A percentile compares a stretch with the other conserved stretches of the same genome.
These are phyloP conservation scores for Hydnum rufescens DNA, from an alignment of 768 basidiomycete species.

Conservation along the genomic window DNA sequence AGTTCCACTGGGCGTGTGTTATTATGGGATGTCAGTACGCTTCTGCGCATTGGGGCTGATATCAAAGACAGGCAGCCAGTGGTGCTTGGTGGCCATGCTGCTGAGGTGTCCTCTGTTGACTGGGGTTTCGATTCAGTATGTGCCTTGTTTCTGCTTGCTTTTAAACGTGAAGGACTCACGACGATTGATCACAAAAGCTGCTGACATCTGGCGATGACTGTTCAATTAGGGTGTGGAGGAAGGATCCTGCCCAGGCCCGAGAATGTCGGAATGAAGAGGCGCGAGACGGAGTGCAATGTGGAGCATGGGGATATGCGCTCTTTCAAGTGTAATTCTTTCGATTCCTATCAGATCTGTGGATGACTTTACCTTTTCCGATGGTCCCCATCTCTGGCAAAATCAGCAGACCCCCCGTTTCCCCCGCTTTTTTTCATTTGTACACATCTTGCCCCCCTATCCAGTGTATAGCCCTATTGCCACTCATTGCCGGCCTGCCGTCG, in stretches of 20 bases:
- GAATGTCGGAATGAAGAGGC: neutral
- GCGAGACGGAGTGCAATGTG: neutral
- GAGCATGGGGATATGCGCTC: no score
- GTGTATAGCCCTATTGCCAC: no score
- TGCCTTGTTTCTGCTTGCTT: neutral
- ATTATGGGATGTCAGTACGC: slow-evolving; percentile 3
- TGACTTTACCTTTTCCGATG: no score
- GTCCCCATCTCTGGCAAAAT: no score
- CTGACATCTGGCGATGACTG: slow-evolving; percentile 1
- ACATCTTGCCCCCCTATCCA: no score
- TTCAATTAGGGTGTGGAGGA: slow-evolving; percentile 5
- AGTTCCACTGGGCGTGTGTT: slow-evolving; percentile 7
- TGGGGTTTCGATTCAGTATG: slow-evolving; percentile 8
- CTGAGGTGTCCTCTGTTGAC: slow-evolving; percentile 5
- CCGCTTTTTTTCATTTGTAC: no score
- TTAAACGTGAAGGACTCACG: neutral
- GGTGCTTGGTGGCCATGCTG: neutral
- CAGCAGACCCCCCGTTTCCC: no score
- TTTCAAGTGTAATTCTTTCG: no score
- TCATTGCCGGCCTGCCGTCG: no score
- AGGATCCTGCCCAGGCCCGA: slow-evolving; percentile 1
- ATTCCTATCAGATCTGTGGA: no score
- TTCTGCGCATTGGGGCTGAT: neutral
- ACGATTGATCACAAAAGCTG: slow-evolving; percentile 2
- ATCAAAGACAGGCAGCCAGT: neutral